Evolutionary conservation across 2,329 filamentous ascomycete species (phyloP), one percentile per base, ranked within the genome.

Genomic region (Pseudopithomyces chartarum): DNA sequence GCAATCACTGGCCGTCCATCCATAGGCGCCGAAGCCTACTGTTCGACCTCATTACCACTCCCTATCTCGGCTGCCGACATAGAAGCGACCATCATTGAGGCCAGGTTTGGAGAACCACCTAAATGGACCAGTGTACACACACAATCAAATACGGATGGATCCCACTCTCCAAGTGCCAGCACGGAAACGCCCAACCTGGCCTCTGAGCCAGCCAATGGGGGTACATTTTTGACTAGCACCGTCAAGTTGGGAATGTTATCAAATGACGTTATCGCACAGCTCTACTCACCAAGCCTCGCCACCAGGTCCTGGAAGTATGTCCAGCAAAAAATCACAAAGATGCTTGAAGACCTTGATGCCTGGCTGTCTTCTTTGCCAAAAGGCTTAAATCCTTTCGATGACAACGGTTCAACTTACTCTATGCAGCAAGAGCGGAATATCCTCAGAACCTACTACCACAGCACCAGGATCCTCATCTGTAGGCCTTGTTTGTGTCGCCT

Each of bases 401-500:
- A 26, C 6, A 20, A 46, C 20, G 15, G 33, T 12, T 38, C n/a
- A 22, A 50, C 55, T 13, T 43, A 19, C 3, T 39, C 46, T 15
- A 52, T 54, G 17, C 54, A 58, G 26, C 43, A 42, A 20, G 65
- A 69, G 43, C 56, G 62, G 12, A 63, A 61, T 15, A 62, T 56
- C 10, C 61, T 71, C 23, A 54, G 62, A 10, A 57, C 68, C 2
- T 55, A 64, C 20, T 70, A 67, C 17, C 48, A 65, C 17, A 63
- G 59, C 23, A 64, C 66, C 6, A 64, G 63, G 49, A 76, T 78
- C 6, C 63, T 79, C 5, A 70, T 74, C 36, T 76, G 66, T 26
- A 73, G 74, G 10, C 76, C 76, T n/a, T 77, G 73, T 54, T 61
- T 79, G 5, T 79, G 76, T 46, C 62, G 70, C 32, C 51, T 75